Percentiles rank a stretch among this genome's conserved stretches.
Conservation (phyloP, 2,329 filamentous ascomycete species). For the Teratosphaeria viscida region DNA sequence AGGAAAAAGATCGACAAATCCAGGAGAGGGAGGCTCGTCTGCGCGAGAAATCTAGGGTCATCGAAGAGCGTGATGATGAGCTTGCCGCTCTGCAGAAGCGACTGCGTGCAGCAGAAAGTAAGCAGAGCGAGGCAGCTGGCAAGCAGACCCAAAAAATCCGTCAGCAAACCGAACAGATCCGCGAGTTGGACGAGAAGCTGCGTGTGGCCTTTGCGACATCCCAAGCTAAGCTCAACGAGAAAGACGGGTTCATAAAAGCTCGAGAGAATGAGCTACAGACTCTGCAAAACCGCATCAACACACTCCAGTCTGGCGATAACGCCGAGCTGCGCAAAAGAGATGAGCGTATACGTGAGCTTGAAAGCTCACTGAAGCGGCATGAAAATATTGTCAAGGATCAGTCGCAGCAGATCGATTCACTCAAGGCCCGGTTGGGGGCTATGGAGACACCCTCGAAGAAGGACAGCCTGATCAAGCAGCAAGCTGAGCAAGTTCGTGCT, state of each 20-base stretch:
- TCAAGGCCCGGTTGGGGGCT: slow-evolving; percentile 23
- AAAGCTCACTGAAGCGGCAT: slow-evolving; percentile 28
- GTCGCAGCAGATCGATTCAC: slow-evolving; percentile 20
- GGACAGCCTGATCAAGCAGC: slow-evolving; percentile 25
- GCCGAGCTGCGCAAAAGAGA: slow-evolving; percentile 22
- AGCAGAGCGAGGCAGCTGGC: slow-evolving; percentile 17
- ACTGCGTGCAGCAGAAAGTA: slow-evolving; percentile 18
- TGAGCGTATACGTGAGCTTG: slow-evolving; percentile 27
- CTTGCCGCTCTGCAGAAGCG: slow-evolving; percentile 33
- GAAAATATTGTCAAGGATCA: slow-evolving; percentile 21
- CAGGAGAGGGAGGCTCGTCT: slow-evolving; percentile 66
- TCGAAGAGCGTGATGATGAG: slow-evolving; percentile 67
- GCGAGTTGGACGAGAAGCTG: slow-evolving; percentile 41
- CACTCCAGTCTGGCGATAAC: slow-evolving; percentile 21
- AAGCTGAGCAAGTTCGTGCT: slow-evolving; percentile 24
- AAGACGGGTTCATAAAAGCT: slow-evolving; percentile 30
- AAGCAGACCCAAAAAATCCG: slow-evolving; percentile 47
- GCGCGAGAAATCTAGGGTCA: slow-evolving; percentile 61
- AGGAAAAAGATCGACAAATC: slow-evolving; percentile 37
- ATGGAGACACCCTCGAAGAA: slow-evolving; percentile 30
- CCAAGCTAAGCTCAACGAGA: slow-evolving; percentile 34
- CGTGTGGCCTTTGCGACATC: slow-evolving; percentile 28
- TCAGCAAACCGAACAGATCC: slow-evolving; percentile 34
- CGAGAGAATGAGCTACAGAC: slow-evolving; percentile 31
- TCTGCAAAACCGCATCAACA: slow-evolving; percentile 22